Base-by-base conservation (phyloP, 148 eudicot species). In the Chenopodium album region DNA sequence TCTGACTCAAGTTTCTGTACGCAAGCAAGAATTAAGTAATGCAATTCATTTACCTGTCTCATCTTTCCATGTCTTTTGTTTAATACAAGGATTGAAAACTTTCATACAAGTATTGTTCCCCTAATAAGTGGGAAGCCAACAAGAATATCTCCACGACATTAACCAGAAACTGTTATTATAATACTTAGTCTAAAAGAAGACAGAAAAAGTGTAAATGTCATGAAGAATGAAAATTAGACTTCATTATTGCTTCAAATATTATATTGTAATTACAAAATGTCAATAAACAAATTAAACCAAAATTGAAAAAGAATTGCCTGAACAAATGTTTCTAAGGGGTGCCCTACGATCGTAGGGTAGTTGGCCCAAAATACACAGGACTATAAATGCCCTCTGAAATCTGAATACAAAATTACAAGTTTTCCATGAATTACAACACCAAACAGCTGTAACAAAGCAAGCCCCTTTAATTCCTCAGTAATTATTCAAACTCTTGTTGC, bases 331-430 rank as follows among this genome's bases (percentile, higher is more conserved):
- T 31, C 54, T 7, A 72, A 80, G 41, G 41, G 82, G 64, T 71
- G 84, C 84, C 84, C 74, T 84, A 77, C 47, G 23, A 71, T 77
- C 52, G 41, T 78, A 83, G 63, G 78, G 79, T 78, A 82, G 78
- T 76, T 78, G 84, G 82, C 82, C 84, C 79, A 74, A 56, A 64
- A 16, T 52, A 76, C 77, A 78, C 41, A 73, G 73, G 81, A 82
- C 66, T 78, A 66, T 67, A 74, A 85, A 78, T 78, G 71, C 69
- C 78, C 32, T 37, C 73, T 81, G 71, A 67, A 82, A n/a, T 37
- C 73, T 78, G 71, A 67, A 82, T 73, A 78, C 81, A 81, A 78
- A 81, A 71, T 59, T 62, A 81, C 69, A 37, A 74, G 16, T 31
- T 66, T 77, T 46, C 74, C 81, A 64, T 84, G 73, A 73, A 62